Percentiles rank a stretch among this genome's conserved stretches.
These are phyloP conservation scores for Gracilaria caudata DNA, from an alignment of 23 red algal genomes.

Conservation along the genomic window DNA sequence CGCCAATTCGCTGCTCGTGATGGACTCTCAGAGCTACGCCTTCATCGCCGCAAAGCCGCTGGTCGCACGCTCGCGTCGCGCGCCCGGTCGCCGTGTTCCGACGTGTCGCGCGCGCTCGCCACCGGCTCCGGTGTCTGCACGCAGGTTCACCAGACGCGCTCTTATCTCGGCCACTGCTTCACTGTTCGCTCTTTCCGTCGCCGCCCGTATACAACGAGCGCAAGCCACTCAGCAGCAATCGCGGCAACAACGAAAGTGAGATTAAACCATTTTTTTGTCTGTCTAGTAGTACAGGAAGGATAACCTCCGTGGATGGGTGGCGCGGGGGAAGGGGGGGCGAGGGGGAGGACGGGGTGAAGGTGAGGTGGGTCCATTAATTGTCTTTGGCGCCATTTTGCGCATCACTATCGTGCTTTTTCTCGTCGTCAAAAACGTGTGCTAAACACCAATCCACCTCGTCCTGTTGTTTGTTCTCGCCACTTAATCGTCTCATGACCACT, in stretches of 20 bases:
- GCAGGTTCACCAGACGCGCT: conserved; percentile 10
- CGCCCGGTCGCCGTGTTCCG: not conserved
- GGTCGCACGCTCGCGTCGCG: too few species aligned
- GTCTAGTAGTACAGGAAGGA: not conserved
- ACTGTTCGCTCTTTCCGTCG: conserved; percentile 26
- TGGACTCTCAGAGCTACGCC: too few species aligned
- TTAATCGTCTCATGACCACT: conserved; percentile 8
- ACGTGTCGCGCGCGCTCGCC: not conserved
- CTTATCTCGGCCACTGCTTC: conserved; percentile 8
- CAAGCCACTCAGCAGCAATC: not conserved
- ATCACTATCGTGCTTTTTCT: not conserved
- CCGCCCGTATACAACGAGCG: conserved; percentile 35
- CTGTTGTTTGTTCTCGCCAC: not conserved
- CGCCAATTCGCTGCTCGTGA: not conserved
- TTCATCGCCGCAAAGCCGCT: too few species aligned
- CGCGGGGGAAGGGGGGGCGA: too few species aligned
- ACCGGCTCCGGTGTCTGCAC: not conserved
- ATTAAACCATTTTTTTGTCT: not conserved
- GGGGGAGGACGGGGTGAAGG: too few species aligned
- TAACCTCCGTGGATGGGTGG: too few species aligned
- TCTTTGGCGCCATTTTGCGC: too few species aligned
- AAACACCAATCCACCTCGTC: not conserved
- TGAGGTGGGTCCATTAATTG: too few species aligned
- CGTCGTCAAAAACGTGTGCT: not conserved
- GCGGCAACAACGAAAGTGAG: not conserved